A percentile compares a stretch with the other conserved stretches of the same genome.
phyloP scores from a whole-genome alignment of 768 basidiomycete species.

The Boletus coccyginus region DNA sequence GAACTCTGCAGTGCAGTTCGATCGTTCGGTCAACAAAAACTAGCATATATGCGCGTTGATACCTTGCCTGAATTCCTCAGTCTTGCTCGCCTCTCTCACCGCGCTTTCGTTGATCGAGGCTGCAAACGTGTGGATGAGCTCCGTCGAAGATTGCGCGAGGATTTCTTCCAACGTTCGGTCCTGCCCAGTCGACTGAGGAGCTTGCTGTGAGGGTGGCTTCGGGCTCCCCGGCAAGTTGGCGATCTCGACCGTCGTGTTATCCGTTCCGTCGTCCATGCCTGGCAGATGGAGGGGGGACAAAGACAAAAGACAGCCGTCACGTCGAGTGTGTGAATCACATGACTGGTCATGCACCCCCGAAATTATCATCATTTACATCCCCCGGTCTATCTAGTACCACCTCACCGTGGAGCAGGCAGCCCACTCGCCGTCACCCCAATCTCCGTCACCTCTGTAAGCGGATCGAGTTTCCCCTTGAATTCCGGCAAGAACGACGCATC shows the following conservation, averaged over 20 bases:
- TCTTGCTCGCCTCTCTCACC: constrained; percentile 15
- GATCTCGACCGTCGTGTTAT: background rate
- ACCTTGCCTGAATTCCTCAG: constrained; percentile 24
- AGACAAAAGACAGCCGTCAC: constrained; percentile 3
- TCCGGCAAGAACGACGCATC: constrained; percentile 86
- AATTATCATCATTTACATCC: constrained; percentile 20
- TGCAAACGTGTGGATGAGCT: constrained; percentile 19
- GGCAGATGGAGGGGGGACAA: background rate
- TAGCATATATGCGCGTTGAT: constrained; percentile 26
- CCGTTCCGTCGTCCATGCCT: constrained; percentile 16
- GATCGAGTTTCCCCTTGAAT: constrained; percentile 78
- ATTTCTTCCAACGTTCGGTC: constrained; percentile 21
- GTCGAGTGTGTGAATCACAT: constrained; percentile 23
- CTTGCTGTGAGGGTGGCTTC: background rate
- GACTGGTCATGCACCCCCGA: constrained; percentile 21
- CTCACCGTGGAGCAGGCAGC: constrained; percentile 71
- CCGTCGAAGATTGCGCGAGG: constrained; percentile 17
- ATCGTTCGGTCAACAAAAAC: constrained; percentile 3
- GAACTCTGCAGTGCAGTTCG: constrained; percentile 17
- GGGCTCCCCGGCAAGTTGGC: background rate
- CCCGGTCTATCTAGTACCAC: background rate
- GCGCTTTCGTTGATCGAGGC: constrained; percentile 14
- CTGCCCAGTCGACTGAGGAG: background rate
- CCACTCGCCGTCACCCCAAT: constrained; percentile 75
- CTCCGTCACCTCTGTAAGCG: constrained; percentile 72